A percentile compares a stretch with the other conserved stretches of the same genome.
Evolutionary conservation across 148 eudicot species (phyloP).

Genomic region (Chenopodium album): DNA sequence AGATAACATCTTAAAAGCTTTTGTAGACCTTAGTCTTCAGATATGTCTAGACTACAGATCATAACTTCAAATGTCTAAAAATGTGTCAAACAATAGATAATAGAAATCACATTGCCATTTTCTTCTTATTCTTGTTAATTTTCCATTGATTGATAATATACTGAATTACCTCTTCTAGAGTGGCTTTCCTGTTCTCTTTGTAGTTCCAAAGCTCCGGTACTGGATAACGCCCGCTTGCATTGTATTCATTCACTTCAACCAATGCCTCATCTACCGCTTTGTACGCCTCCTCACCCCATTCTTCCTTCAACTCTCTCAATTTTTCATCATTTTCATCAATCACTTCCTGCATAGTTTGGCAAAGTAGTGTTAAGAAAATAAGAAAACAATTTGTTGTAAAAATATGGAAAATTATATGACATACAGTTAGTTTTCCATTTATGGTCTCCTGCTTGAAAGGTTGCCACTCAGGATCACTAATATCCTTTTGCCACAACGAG

Average conservation of each 20-base stretch:
- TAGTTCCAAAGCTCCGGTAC: slow-evolving; percentile 36
- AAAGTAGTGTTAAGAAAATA: too few species aligned
- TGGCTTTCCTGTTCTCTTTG: slow-evolving; percentile 30
- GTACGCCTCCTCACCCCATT: slow-evolving; percentile 31
- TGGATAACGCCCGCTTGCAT: slow-evolving; percentile 34
- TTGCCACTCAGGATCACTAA: slow-evolving; percentile 34
- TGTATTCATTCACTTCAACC: slow-evolving; percentile 30
- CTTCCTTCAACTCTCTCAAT: slow-evolving; percentile 23
- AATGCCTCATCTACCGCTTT: slow-evolving; percentile 25
- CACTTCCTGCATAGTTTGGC: slow-evolving; percentile 23
- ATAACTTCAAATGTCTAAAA: not conserved
- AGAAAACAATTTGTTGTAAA: not conserved
- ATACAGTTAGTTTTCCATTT: slow-evolving; percentile 30
- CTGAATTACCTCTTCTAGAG: slow-evolving; percentile 28
- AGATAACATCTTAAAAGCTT: not conserved
- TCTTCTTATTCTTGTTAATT: slow-evolving; percentile 7
- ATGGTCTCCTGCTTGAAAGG: slow-evolving; percentile 30
- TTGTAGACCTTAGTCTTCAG: not conserved
- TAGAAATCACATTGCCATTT: not conserved
- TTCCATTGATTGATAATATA: slow-evolving; percentile 36
- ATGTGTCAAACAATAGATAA: not conserved
- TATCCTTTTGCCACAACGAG: slow-evolving; percentile 23
- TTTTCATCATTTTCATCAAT: slow-evolving; percentile 27
- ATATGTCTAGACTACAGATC: not conserved
- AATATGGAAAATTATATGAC: not conserved